phyloP scores from a whole-genome alignment of 2,329 filamentous ascomycete genomes.

The Talaromyces sp. region DNA sequence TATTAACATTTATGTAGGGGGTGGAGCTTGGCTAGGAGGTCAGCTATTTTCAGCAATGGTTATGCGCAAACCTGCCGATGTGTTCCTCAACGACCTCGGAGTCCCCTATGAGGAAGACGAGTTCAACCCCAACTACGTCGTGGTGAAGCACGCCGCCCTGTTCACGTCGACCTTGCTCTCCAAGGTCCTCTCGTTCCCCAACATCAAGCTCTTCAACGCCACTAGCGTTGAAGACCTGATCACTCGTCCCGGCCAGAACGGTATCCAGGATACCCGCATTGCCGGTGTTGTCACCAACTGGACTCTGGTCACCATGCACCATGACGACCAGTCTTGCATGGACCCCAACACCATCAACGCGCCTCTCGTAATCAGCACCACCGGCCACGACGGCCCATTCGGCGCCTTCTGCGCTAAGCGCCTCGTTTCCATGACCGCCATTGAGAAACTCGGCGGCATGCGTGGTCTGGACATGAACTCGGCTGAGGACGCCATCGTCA shows the following conservation, averaged over 20 bases:
- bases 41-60: constrained; percentile 95
- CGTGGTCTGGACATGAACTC: constrained; percentile 87
- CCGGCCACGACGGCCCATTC: constrained; percentile 85
- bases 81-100: constrained; percentile 73
- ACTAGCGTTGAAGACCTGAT: constrained; percentile 90
- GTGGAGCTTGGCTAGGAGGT: constrained; percentile 87
- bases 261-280: constrained; percentile 58
- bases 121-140: constrained; percentile 78
- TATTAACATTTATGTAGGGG: constrained; percentile 46
- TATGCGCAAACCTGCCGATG: constrained; percentile 86
- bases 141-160: constrained; percentile 88
- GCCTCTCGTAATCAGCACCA: constrained; percentile 80
- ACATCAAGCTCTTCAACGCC: constrained; percentile 95
- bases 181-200: constrained; percentile 77
- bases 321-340: constrained; percentile 91
- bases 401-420: constrained; percentile 89
- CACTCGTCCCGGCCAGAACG: constrained; percentile 59
- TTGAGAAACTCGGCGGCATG: constrained; percentile 86
- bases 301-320: constrained; percentile 83
- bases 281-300: constrained; percentile 93
- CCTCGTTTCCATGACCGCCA: constrained; percentile 77
- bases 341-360: constrained; percentile 96
- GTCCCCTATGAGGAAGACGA: constrained; percentile 85
- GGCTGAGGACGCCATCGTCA: constrained; percentile 90
- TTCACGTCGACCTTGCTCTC: constrained; percentile 85